phyloP scores from a whole-genome alignment of 441 rosid species.

The Populus hybrid region DNA sequence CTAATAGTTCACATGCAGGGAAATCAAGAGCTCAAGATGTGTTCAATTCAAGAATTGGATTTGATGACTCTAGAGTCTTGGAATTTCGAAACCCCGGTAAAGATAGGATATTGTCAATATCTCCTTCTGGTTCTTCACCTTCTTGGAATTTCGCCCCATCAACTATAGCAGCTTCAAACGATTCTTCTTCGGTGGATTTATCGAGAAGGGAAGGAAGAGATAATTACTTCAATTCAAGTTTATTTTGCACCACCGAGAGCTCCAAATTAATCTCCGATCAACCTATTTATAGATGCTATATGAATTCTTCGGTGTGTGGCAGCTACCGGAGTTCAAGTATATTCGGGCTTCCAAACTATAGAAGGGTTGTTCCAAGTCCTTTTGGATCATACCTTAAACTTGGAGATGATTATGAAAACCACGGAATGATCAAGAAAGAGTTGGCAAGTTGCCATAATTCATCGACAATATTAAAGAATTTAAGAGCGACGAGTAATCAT shows the following conservation, averaged over 20 bases:
- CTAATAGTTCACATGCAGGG: constrained; percentile 20
- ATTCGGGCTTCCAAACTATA: constrained; percentile 25
- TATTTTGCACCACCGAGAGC: constrained; percentile 13
- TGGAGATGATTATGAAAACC: constrained; percentile 23
- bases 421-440: constrained; percentile 24
- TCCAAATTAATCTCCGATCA: constrained; percentile 26
- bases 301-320: constrained; percentile 24
- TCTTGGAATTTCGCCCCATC: constrained; percentile 35
- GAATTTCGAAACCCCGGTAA: constrained; percentile 36
- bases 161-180: constrained; percentile 15
- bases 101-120: constrained; percentile 34
- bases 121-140: constrained; percentile 26
- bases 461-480: constrained; percentile 11
- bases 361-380: constrained; percentile 39
- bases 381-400: constrained; percentile 27
- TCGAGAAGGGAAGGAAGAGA: constrained; percentile 27
- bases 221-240: constrained; percentile 21
- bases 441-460: constrained; percentile 18
- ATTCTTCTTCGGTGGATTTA: constrained; percentile 26
- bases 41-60: constrained; percentile 33
- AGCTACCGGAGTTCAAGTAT: constrained; percentile 21
- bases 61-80: constrained; percentile 26
- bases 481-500: constrained; percentile 18
- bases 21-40: constrained; percentile 35
- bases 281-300: constrained; percentile 27